Base-by-base conservation (phyloP, 768 basidiomycete species). In the Hygrocybe coccinea region DNA sequence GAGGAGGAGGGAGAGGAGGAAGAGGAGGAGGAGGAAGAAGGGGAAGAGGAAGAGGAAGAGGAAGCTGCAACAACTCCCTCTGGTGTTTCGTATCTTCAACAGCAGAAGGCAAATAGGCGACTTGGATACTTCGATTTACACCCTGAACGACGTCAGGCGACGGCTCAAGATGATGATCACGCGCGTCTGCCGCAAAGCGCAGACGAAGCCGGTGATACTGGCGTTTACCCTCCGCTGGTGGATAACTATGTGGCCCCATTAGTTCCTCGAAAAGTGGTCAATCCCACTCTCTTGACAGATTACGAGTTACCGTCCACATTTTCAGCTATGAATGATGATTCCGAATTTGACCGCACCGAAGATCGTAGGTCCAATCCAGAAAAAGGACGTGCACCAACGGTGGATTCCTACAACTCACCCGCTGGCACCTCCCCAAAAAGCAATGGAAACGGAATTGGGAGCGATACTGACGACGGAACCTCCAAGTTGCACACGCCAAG, bases 111-210 rank as follows among this genome's bases (percentile, higher is more conserved):
- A 45, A 75, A 76, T 60, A 69, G 74, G 44, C 77, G 86, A 15
- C 50, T 83, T 24, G 85, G 86, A 0, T 91, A 91, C 66, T 91
- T 91, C 65, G 88, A 89, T 65, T 62, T 89, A 12, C 88, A 91
- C 65, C 88, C 88, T 10, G 88, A 90, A 44, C 77, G 88, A 44
- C 73, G 84, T 37, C 79, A 78, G 19, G 65, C 63, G 2, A 55
- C 65, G 11, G 55, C 60, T 2, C 57, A 62, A n/a, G 72, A 76
- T 15, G 68, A 74, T 8, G 75, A 74, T 54, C 68, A 74, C 12
- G 67, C 50, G 7, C 67, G 67, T 53, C 62, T 76, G 43, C 50
- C 44, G 34, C 57, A 58, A 39, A 67, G 66, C 38, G 70, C 73
- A 58, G 64, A 56, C 14, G 75, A 76, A 22, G 70, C 66, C 2